Evolutionary conservation across 2,329 filamentous ascomycete species (phyloP), one percentile per base, ranked within the genome.

Genomic region (Fonsecaea monophora): DNA sequence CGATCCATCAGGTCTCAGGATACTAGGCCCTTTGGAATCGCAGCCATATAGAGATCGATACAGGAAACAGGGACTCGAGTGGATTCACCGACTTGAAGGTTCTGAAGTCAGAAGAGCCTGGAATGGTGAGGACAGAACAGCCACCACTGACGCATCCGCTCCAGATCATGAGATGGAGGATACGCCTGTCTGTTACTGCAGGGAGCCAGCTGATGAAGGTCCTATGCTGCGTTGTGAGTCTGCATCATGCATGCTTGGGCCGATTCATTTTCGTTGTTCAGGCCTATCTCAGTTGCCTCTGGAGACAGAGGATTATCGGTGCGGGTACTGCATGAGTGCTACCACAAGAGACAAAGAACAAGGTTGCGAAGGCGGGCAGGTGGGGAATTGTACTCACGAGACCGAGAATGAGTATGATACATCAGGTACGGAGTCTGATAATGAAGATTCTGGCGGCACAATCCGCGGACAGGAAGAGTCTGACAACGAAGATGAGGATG

Each of bases 31-130:
- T 21, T 40, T 35, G 8, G 18, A 57, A 25, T 15, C 58, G 21
- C 53, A 50, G 21, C 63, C 63, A 25, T 66, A 55, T 60, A 59
- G 58, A 6, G 60, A 71, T 3, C 37, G 68, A 56, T 71, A 71
- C 66, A 68, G 64, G 59, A 71, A 71, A 59, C 69, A 71, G 53
- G 69, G 69, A 1, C 64, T 68, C 35, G 60, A 63, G 30, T 61
- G 64, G 48, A 8, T 21, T 42, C 55, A 65, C 37, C 59, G 48
- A 13, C 35, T 50, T n/a, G 45, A 53, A 60, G 53, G 30, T n/a
- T 45, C n/a, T n/a, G 40, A 18, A 63, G 10, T 32, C 58, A 55
- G 12, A 13, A 7, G 37, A 38, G 38, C 35, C 21, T 5, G 9
- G 18, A 4, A 42, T 18, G 25, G 34, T 18, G 15, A 32, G 10